Percentiles rank a stretch among this genome's conserved stretches.
phyloP scores from a whole-genome alignment of 2,329 filamentous ascomycete species.

The Stagonosporopsis tanaceti region DNA sequence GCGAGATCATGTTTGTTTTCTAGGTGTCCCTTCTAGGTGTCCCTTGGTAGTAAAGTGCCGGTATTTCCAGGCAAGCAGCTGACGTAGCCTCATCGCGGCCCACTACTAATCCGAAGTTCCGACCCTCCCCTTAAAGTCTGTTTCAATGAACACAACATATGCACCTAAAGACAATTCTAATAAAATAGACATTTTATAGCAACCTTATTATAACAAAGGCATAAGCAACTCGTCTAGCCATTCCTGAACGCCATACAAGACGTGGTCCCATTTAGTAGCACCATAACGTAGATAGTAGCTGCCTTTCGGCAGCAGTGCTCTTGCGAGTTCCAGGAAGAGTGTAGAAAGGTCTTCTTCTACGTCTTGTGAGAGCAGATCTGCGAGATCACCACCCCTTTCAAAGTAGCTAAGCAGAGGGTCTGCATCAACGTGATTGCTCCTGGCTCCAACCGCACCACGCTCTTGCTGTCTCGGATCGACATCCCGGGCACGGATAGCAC shows the following conservation, averaged over 20 bases:
- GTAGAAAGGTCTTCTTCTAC: slow-evolving; percentile 31
- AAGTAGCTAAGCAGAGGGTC: slow-evolving; percentile 50
- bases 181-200: too few relatives aligned
- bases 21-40: too few relatives aligned
- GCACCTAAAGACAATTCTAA: too few relatives aligned
- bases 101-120: too few relatives aligned
- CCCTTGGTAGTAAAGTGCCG: too few relatives aligned
- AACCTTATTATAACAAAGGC: slow-evolving; percentile 39
- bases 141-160: too few relatives aligned
- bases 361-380: slow-evolving; percentile 17
- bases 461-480: slow-evolving; percentile 37
- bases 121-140: too few relatives aligned
- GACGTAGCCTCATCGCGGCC: too few relatives aligned
- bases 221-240: slow-evolving; percentile 37
- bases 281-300: slow-evolving; percentile 28
- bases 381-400: slow-evolving; percentile 29
- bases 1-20: too few relatives aligned
- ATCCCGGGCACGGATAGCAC: slow-evolving; percentile 29
- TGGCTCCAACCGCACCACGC: slow-evolving; percentile 22
- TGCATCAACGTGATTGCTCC: slow-evolving; percentile 53
- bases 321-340: slow-evolving; percentile 40
- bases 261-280: not conserved
- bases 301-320: slow-evolving; percentile 6
- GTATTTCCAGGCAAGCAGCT: too few relatives aligned
- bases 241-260: slow-evolving; percentile 14